A percentile compares a stretch with the other conserved stretches of the same genome.
phyloP scores from a whole-genome alignment of 805 yeast species.

The Yarrowia sp. region DNA sequence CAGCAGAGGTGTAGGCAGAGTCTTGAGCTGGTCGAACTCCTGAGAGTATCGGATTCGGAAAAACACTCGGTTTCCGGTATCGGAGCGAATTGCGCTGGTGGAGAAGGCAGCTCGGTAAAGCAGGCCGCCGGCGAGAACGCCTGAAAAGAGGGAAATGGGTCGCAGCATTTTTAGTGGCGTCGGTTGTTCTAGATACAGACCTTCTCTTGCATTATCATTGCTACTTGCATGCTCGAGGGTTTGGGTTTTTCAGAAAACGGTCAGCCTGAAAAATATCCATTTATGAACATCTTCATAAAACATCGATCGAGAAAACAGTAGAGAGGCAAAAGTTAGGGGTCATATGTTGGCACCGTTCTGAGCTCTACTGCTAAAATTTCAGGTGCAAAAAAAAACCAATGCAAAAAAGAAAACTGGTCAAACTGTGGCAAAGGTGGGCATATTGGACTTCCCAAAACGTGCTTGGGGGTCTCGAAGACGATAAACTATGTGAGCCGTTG shows the following conservation, averaged over 20 bases:
- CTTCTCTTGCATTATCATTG: conserved; percentile 15
- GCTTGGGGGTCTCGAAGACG: not conserved
- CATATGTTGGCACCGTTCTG: too few relatives aligned
- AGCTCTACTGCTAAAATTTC: not conserved
- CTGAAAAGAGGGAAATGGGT: conserved; percentile 7
- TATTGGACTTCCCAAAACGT: not conserved
- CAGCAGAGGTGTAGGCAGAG: conserved; percentile 57
- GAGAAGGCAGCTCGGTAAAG: conserved; percentile 19
- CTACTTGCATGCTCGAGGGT: conserved; percentile 26
- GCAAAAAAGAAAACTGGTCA: not conserved
- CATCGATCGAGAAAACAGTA: too few relatives aligned
- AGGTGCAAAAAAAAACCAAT: too few relatives aligned
- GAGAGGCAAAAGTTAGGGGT: too few relatives aligned
- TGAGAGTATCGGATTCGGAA: conserved; percentile 54
- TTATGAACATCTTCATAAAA: too few relatives aligned
- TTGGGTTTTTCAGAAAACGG: not conserved
- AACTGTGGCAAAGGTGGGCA: not conserved
- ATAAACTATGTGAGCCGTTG: not conserved
- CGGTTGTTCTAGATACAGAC: not conserved
- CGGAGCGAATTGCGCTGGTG: conserved; percentile 4
- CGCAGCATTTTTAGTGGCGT: conserved; percentile 22
- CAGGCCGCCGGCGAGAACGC: conserved; percentile 3
- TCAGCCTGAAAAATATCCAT: too few relatives aligned
- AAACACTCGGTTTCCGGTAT: conserved; percentile 44
- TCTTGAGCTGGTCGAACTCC: conserved; percentile 57